Base-by-base conservation (phyloP, 495 filamentous ascomycete genomes). In the Tuber borchii region DNA sequence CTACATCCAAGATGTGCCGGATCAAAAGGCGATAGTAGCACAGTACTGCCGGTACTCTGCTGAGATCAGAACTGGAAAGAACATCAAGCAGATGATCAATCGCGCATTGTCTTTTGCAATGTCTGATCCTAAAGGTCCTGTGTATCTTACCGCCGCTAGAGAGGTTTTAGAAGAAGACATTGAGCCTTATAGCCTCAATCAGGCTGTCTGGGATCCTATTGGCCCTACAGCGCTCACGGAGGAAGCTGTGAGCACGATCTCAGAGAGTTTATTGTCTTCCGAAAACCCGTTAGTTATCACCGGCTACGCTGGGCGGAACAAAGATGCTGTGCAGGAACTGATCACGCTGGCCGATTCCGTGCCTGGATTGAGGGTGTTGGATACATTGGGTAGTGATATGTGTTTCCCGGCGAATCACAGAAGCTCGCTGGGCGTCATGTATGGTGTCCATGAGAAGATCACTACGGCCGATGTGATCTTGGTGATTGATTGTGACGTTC, bases 1-100 rank as follows among this genome's bases (percentile, higher is more conserved):
- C 82, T 98, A 95, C 93, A 94, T 97, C 61, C 95, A 98, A 82
- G 93, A 98, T 85, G 93, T 97, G 10, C 95, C 94, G 1, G 93
- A 98, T 77, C 95, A 98, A 85, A 94, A 93, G 83, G 90, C 91
- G 83, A 97, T 98, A 76, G 87, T 98, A 19, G 88, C 88, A 3
- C 95, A 98, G 84, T 98, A 98, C 83, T 97, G 95, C 83, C 89
- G 95, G n/a, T 98, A 97, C 83, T 86, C 91, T 0, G 93, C 87
- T 1, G 95, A 98, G 84, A 89, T 98, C 81, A 97, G 97, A 84
- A 92, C 91, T 9, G 94, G 94, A 6, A 90, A 90, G 82, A 97
- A 98, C 82, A 90, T 97, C 56, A 98, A 98, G 85, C 95, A 97
- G 86, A 93, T 97, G 86, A 92, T 98, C 44, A 94, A 94, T 77